Evolutionary conservation across 768 basidiomycete genomes (phyloP).

Genomic region (Boletus rufocinnamomeus): DNA sequence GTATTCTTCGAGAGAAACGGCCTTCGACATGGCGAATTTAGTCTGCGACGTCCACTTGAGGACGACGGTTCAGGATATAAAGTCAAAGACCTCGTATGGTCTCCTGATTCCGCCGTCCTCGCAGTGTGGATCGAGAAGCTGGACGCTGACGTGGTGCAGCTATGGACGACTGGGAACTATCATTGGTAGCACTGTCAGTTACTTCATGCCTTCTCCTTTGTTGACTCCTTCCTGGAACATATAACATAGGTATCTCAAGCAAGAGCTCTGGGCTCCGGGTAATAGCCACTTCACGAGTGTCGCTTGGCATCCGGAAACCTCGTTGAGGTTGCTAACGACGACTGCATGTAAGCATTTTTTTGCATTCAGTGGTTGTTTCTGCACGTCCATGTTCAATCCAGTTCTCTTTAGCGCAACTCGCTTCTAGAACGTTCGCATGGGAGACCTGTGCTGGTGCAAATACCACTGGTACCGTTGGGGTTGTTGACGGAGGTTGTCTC

Average conservation of each 20-base stretch:
- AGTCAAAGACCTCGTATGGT: constrained; percentile 82
- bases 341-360: constrained; percentile 56
- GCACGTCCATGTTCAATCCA: constrained; percentile 5
- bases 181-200: constrained; percentile 62
- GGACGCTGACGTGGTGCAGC: constrained; percentile 78
- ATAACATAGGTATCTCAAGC: constrained; percentile 81
- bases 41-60: constrained; percentile 44
- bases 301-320: constrained; percentile 85
- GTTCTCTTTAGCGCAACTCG: constrained; percentile 45
- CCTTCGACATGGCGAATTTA: constrained; percentile 87
- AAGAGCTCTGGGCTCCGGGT: constrained; percentile 65
- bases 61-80: constrained; percentile 61
- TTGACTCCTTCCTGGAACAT: constrained; percentile 9
- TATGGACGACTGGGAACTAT: constrained; percentile 95
- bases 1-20: constrained; percentile 98
- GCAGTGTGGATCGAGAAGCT: constrained; percentile 80
- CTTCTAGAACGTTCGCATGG: constrained; percentile 72
- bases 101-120: constrained; percentile 81
- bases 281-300: constrained; percentile 69
- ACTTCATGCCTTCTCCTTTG: not conserved
- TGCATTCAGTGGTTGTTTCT: not conserved
- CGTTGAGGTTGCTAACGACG: constrained; percentile 63
- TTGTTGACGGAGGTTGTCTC: constrained; percentile 83
- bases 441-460: constrained; percentile 75
- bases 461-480: constrained; percentile 85